Percentiles rank a stretch among this genome's conserved stretches.
These are phyloP conservation scores for Kwoniella shandongensis DNA, from an alignment of 768 basidiomycete species.

Conservation along the genomic window DNA sequence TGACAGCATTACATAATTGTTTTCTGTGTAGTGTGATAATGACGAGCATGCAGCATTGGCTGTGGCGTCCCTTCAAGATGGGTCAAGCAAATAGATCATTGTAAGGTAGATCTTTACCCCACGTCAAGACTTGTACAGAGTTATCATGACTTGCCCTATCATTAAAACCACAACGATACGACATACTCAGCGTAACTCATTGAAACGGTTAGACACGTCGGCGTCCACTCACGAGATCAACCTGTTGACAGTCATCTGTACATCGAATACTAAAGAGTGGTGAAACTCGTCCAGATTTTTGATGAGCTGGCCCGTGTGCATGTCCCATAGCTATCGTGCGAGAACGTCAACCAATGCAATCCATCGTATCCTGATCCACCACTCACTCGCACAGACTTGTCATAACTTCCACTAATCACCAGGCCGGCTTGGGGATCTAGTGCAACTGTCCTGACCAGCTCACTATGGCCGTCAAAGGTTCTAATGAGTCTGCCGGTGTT, in stretches of 20 bases:
- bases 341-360: too few relatives aligned
- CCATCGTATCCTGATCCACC: too few relatives aligned
- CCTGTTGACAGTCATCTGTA: conserved; percentile 10
- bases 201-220: too few relatives aligned
- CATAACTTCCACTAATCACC: conserved; percentile 38
- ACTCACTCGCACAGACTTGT: conserved; percentile 32
- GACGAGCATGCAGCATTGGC: too few relatives aligned
- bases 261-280: conserved; percentile 18
- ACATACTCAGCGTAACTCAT: too few relatives aligned
- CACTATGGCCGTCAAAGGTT: conserved; percentile 32
- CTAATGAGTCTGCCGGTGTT: conserved; percentile 11
- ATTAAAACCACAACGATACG: not conserved
- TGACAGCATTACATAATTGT: too few relatives aligned
- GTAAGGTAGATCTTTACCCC: conserved; percentile 33
- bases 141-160: conserved; percentile 28
- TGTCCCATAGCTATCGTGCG: conserved; percentile 27
- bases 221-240: conserved; percentile 29
- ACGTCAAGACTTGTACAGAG: conserved; percentile 24
- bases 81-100: conserved; percentile 22
- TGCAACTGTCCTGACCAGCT: conserved; percentile 30
- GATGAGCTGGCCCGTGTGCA: conserved; percentile 20
- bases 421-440: conserved; percentile 17
- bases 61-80: too few relatives aligned
- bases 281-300: conserved; percentile 12
- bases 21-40: too few relatives aligned